These are phyloP conservation scores for Lactarius pseudohatsudake DNA, from an alignment of 768 basidiomycete genomes.

Conservation along the genomic window DNA sequence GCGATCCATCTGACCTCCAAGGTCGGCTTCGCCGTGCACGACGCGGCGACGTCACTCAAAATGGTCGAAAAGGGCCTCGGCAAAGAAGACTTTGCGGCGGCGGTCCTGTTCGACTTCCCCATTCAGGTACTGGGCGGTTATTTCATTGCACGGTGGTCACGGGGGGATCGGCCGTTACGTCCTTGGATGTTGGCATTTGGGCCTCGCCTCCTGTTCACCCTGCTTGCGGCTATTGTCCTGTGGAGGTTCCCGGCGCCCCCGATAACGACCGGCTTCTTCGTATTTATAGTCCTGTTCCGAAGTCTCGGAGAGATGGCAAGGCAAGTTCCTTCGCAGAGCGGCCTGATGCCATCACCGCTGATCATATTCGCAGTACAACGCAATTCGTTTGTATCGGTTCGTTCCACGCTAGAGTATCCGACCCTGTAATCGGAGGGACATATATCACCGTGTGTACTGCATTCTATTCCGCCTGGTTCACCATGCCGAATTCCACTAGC, in stretches of 20 bases:
- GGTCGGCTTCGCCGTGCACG: slow-evolving; percentile 91
- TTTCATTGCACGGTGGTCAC: slow-evolving; percentile 89
- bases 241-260: slow-evolving; percentile 82
- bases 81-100: slow-evolving; percentile 90
- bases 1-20: slow-evolving; percentile 88
- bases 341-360: slow-evolving; percentile 18
- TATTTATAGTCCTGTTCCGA: slow-evolving; percentile 75
- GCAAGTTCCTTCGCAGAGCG: slow-evolving; percentile 46
- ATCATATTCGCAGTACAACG: slow-evolving; percentile 61
- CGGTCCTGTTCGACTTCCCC: slow-evolving; percentile 95
- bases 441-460: slow-evolving; percentile 87
- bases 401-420: slow-evolving; percentile 94
- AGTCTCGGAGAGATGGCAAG: slow-evolving; percentile 81
- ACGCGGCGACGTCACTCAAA: slow-evolving; percentile 87
- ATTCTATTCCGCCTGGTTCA: neutral
- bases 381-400: slow-evolving; percentile 98
- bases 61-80: slow-evolving; percentile 95
- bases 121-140: slow-evolving; percentile 95
- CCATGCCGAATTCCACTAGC: slow-evolving; percentile 43
- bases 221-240: slow-evolving; percentile 74
- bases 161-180: slow-evolving; percentile 72
- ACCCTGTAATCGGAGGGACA: slow-evolving; percentile 95
- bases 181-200: slow-evolving; percentile 93
- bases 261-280: slow-evolving; percentile 73
- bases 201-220: slow-evolving; percentile 74